Evolutionary conservation across 306 rosid species (phyloP).

Genomic region (Psophocarpus tetragonolobus): DNA sequence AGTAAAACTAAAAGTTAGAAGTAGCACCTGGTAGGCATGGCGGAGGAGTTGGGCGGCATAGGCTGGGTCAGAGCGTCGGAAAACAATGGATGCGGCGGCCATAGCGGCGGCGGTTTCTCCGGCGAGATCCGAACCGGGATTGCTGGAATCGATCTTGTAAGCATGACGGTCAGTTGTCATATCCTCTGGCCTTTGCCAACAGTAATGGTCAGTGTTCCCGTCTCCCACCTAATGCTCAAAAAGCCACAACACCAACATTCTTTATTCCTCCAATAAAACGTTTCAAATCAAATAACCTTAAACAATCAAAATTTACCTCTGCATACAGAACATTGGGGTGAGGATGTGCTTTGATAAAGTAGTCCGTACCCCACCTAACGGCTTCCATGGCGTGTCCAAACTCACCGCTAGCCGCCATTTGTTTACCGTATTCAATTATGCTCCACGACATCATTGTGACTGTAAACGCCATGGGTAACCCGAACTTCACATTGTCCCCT

Average conservation of each 20-base stretch:
- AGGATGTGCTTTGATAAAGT: constrained; percentile 92
- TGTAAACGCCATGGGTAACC: constrained; percentile 95
- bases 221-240: constrained; percentile 81
- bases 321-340: constrained; percentile 86
- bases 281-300: neutral
- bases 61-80: constrained; percentile 78
- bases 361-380: constrained; percentile 94
- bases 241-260: constrained; percentile 28
- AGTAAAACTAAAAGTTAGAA: neutral
- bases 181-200: constrained; percentile 99
- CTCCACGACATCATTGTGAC: constrained; percentile 99
- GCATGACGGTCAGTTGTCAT: constrained; percentile 98
- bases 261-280: neutral
- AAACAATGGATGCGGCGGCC: constrained; percentile 97
- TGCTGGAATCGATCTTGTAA: constrained; percentile 81
- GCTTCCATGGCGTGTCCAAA: constrained; percentile 91
- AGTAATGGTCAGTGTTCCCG: constrained; percentile 91
- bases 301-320: constrained; percentile 54
- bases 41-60: constrained; percentile 73
- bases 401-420: constrained; percentile 77
- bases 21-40: constrained; percentile 77
- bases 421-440: constrained; percentile 81
- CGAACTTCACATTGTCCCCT: constrained; percentile 98
- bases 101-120: constrained; percentile 99
- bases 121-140: constrained; percentile 98